A percentile compares a stretch with the other conserved stretches of the same genome.
Evolutionary conservation across 2,329 filamentous ascomycete genomes (phyloP).

Genomic region (Pseudopithomyces chartarum): DNA sequence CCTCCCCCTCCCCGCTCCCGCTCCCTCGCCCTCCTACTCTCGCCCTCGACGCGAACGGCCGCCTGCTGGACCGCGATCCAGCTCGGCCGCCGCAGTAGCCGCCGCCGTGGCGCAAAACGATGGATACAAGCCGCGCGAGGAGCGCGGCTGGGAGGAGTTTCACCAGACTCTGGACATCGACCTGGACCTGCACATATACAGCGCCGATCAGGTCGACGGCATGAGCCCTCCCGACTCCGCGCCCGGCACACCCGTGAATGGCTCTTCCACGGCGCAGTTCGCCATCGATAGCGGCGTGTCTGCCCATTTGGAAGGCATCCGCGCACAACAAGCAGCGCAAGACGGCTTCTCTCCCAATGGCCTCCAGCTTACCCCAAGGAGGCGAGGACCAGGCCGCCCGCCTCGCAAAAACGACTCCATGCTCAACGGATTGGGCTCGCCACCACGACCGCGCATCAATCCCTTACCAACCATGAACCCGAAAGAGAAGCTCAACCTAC

Average conservation of each 20-base stretch:
- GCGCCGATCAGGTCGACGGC: constrained; percentile 84
- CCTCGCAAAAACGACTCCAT: constrained; percentile 67
- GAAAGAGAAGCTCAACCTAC: constrained; percentile 78
- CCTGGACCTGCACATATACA: constrained; percentile 75
- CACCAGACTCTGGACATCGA: constrained; percentile 95
- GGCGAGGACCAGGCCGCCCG: constrained; percentile 67
- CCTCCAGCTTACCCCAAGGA: constrained; percentile 51
- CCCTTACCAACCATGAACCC: constrained; percentile 80
- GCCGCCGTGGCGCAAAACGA: constrained; percentile 89
- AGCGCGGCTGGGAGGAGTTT: constrained; percentile 97
- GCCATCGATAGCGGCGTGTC: constrained; percentile 42
- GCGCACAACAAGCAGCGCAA: constrained; percentile 33
- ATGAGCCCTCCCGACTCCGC: constrained; percentile 54
- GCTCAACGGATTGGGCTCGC: constrained; percentile 63
- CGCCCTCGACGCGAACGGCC: constrained; percentile 46
- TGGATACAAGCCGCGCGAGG: constrained; percentile 95
- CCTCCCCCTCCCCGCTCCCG: constrained; percentile 47
- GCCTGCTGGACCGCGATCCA: constrained; percentile 70
- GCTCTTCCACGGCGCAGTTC: constrained; percentile 32
- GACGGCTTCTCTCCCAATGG: constrained; percentile 30
- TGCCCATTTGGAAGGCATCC: constrained; percentile 40
- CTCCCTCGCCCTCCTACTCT: constrained; percentile 53
- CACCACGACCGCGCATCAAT: constrained; percentile 68
- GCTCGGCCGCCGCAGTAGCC: constrained; percentile 84
- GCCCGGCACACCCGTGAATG: constrained; percentile 50